Evolutionary conservation across 495 filamentous ascomycete species (phyloP).

Genomic region (Arthonia radiata): DNA sequence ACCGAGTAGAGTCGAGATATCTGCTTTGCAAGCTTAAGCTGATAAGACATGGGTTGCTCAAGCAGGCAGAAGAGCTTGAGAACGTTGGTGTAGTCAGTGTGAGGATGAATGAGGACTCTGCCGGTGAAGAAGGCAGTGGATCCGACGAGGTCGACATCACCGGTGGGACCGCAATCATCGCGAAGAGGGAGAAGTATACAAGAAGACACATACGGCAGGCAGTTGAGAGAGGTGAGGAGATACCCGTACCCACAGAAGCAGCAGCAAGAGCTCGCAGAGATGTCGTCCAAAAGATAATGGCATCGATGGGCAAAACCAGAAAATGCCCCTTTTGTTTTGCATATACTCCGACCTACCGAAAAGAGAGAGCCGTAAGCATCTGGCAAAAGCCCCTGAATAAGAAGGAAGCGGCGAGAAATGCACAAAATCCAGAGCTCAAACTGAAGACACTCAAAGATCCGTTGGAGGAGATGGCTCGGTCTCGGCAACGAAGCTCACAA

Average conservation of each 20-base stretch:
- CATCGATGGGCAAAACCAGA: slow-evolving; percentile 32
- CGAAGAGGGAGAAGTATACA: slow-evolving; percentile 10
- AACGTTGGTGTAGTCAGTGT: slow-evolving; percentile 24
- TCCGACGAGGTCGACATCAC: too few relatives aligned
- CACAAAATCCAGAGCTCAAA: slow-evolving; percentile 40
- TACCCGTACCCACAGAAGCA: slow-evolving; percentile 48
- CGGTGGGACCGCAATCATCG: too few relatives aligned
- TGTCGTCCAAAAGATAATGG: slow-evolving; percentile 59
- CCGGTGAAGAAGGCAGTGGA: too few relatives aligned
- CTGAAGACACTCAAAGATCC: slow-evolving; percentile 15
- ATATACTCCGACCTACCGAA: slow-evolving; percentile 45
- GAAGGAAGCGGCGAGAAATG: slow-evolving; percentile 52
- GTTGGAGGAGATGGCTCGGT: too few relatives aligned
- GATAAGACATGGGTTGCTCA: slow-evolving; percentile 59
- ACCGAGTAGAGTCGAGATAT: slow-evolving; percentile 43
- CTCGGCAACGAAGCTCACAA: too few relatives aligned
- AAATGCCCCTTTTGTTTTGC: slow-evolving; percentile 53
- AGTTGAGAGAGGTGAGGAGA: slow-evolving; percentile 13
- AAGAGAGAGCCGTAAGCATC: slow-evolving; percentile 74
- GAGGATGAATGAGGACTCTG: too few relatives aligned
- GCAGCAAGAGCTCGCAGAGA: slow-evolving; percentile 47
- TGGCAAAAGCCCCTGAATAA: slow-evolving; percentile 54
- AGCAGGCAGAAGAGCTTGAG: slow-evolving; percentile 44
- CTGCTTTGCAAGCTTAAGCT: slow-evolving; percentile 69
- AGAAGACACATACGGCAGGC: slow-evolving; percentile 7